Evolutionary conservation across 2,329 filamentous ascomycete species (phyloP).

Genomic region (Drechslerella coelobrocha): DNA sequence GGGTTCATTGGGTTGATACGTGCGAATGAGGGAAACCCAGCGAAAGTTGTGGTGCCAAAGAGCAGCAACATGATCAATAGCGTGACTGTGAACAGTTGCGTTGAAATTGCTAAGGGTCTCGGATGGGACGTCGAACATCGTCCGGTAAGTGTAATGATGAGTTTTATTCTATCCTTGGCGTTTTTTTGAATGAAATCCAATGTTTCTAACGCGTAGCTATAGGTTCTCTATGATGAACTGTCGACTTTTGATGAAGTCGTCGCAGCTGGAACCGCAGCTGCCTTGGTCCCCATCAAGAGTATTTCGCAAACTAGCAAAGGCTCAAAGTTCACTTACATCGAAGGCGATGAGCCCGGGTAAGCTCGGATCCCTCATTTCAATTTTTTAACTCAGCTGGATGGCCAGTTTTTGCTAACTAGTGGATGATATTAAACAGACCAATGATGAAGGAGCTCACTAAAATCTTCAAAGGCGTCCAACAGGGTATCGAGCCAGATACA

Average conservation of each 20-base stretch:
- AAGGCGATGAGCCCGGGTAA: slow-evolving; percentile 56
- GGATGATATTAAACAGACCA: slow-evolving; percentile 34
- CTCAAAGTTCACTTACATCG: slow-evolving; percentile 66
- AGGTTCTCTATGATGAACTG: slow-evolving; percentile 68
- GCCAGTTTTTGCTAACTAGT: background rate
- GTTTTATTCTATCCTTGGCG: background rate
- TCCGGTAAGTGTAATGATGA: slow-evolving; percentile 63
- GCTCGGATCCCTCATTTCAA: background rate
- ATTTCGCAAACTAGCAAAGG: slow-evolving; percentile 74
- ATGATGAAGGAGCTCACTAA: slow-evolving; percentile 71
- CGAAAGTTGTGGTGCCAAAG: slow-evolving; percentile 84
- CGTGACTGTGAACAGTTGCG: slow-evolving; percentile 80
- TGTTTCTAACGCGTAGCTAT: background rate
- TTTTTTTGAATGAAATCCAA: no score
- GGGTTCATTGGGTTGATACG: slow-evolving; percentile 84
- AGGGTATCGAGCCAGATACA: slow-evolving; percentile 76
- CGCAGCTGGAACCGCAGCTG: slow-evolving; percentile 89
- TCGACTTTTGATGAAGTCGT: slow-evolving; percentile 76
- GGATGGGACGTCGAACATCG: slow-evolving; percentile 86
- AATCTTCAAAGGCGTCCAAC: slow-evolving; percentile 80
- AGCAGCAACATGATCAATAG: slow-evolving; percentile 86
- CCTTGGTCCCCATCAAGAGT: slow-evolving; percentile 87
- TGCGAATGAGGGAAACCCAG: slow-evolving; percentile 63
- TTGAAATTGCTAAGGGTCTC: slow-evolving; percentile 73
- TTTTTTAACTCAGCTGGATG: background rate